These are phyloP conservation scores for Phytophthora aleatoria DNA, from an alignment of 352 stramenopile genomes.

Conservation along the genomic window DNA sequence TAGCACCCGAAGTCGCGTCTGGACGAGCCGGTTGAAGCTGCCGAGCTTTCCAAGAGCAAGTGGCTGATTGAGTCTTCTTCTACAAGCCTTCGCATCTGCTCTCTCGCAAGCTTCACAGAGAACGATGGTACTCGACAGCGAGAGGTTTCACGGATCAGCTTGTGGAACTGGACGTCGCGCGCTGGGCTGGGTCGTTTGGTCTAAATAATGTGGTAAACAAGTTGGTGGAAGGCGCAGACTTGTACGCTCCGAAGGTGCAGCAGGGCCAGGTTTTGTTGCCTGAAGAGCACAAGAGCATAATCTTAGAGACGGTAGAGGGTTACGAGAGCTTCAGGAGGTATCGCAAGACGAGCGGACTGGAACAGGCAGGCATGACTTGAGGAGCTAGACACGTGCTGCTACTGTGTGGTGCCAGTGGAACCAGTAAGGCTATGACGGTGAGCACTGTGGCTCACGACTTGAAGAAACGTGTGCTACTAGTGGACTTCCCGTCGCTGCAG, in stretches of 20 bases:
- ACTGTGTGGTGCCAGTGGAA: slow-evolving; percentile 82
- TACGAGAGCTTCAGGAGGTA: slow-evolving; percentile 84
- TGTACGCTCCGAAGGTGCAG: slow-evolving; percentile 86
- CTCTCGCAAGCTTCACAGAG: slow-evolving; percentile 73
- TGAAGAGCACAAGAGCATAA: slow-evolving; percentile 81
- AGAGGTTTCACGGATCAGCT: slow-evolving; percentile 86
- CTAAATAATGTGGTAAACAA: slow-evolving; percentile 91
- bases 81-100: slow-evolving; percentile 90
- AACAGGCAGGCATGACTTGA: slow-evolving; percentile 76
- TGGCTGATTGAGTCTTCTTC: slow-evolving; percentile 86
- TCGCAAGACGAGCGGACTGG: slow-evolving; percentile 78
- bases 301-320: slow-evolving; percentile 81
- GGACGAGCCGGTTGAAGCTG: too few species aligned
- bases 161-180: slow-evolving; percentile 84
- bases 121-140: slow-evolving; percentile 81
- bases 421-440: slow-evolving; percentile 92
- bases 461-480: slow-evolving; percentile 86
- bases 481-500: slow-evolving; percentile 87
- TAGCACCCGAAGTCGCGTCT: too few species aligned
- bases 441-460: slow-evolving; percentile 86
- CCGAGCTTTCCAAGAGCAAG: slow-evolving; percentile 78
- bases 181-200: slow-evolving; percentile 84
- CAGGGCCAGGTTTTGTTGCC: slow-evolving; percentile 86
- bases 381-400: slow-evolving; percentile 79
- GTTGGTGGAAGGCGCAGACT: slow-evolving; percentile 85